Base-by-base conservation (phyloP, 768 basidiomycete species). In the Termitomyces titanicus region DNA sequence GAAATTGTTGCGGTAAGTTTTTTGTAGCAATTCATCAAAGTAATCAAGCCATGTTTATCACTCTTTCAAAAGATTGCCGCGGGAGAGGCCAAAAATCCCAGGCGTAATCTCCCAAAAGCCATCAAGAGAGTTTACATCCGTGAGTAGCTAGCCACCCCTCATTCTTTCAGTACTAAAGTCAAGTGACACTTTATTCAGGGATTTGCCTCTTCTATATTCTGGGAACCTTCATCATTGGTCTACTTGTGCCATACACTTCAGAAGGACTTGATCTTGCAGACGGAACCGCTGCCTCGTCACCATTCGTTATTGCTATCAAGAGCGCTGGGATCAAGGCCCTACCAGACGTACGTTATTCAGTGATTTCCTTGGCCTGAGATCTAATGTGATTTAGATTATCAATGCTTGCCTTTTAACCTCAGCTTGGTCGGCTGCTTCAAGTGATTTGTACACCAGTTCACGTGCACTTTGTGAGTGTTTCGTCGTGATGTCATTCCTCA, bases 401-500 rank as follows among this genome's bases (percentile, higher is more conserved):
- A 93, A 92, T 64, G 89, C 88, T 3, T 85, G 82, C 67, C 77
- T 96, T 13, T 72, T 98, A 59, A 92, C 89, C 37, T 92, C 93
- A 3, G 94, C 94, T 5, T 94, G 91, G 88, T 96, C 94, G 24
- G 94, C 94, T 33, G 92, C 90, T 5, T 87, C 86, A 22, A 89
- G 88, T 67, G 93, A 96, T 67, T 68, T 97, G 44, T 96, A 93
- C 73, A 94, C 92, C 3, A 87, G 88, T 44, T 94, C 93, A 17
- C 85, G 90, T 52, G 89, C 89, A 0, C 78, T 98, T 9, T 95
- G 89, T 90, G 58, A 62, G 86, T 76, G 37, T 48, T 13, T 18
- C 5, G 12, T 29, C 9, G 25, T 8, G 17, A n/a, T 17, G 7
- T 33, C 34, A 25, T 24, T 44, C 52, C 37, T 51, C 57, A 35